Evolutionary conservation across 768 basidiomycete genomes (phyloP), one percentile per base, ranked within the genome.

Genomic region (Crepidotus variabilis): DNA sequence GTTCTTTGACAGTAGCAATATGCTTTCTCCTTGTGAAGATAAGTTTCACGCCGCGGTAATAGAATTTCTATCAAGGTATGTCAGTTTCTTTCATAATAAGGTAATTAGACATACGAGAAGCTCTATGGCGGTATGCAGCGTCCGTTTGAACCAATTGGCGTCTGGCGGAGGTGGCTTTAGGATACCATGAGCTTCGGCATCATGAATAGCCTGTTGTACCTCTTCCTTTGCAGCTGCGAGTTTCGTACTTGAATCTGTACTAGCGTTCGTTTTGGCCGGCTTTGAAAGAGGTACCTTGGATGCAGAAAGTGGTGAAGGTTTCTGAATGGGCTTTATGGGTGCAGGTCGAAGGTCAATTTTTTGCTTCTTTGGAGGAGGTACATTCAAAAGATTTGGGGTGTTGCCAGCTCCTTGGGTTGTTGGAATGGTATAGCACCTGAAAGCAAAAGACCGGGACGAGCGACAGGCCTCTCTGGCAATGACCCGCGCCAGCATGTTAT

Each of bases 31-130:
- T 82, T 34, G 77, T 76, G 63, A 82, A 80, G 59, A 94, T 84
- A 57, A 88, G 76, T 69, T 86, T 90, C 56, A 89, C 73, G 23
- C 91, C 92, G 34, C 83, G 77, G 63, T 76, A 86, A 71, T 94
- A 94, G 70, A 94, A 94, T 87, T 92, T 92, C 87, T 87, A 63
- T 20, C 9, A 23, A 21, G 11, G 34, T n/a, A 5, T 49, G 32
- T 21, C 21, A 52, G 53, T 32, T 20, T 24, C 32, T 20, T 16
- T 10, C 14, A 23, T 11, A 18, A 10, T 24, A 50, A 18, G 46
- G 18, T 68, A 24, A 57, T 47, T 8, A 20, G 28, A 70, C 74
- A 47, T 59, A 78, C 78, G 39, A 73, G 74, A 33, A 84, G 72
- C 61, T 81, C 70, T 35, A 79, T 75, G 22, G 67, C 73, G 52